These are phyloP conservation scores for Cyamopsis tetragonoloba DNA, from an alignment of 306 rosid species.

Conservation along the genomic window DNA sequence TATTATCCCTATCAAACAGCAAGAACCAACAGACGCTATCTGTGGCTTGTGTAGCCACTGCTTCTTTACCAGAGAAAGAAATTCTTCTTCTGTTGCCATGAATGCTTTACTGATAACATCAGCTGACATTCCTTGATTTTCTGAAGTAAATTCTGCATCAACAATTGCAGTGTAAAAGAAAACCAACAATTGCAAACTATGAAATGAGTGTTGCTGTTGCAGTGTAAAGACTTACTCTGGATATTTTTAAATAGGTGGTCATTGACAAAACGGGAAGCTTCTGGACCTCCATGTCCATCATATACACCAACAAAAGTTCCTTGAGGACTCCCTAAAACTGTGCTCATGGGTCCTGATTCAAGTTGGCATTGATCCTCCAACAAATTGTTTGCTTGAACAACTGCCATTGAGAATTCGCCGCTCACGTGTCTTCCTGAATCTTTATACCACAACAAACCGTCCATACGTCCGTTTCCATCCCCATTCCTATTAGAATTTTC, in stretches of 20 bases:
- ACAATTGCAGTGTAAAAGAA: slow-evolving; percentile 14
- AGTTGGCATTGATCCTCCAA: slow-evolving; percentile 95
- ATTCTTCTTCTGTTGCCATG: slow-evolving; percentile 85
- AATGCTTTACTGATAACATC: slow-evolving; percentile 81
- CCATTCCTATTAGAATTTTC: slow-evolving; percentile 54
- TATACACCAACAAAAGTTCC: slow-evolving; percentile 92
- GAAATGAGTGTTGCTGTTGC: not conserved
- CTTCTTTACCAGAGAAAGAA: slow-evolving; percentile 65
- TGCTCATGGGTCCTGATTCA: slow-evolving; percentile 83
- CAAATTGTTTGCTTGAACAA: slow-evolving; percentile 85
- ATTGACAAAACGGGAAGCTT: slow-evolving; percentile 71
- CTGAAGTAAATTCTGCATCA: slow-evolving; percentile 77
- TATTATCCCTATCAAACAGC: slow-evolving; percentile 80
- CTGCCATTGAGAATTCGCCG: slow-evolving; percentile 97
- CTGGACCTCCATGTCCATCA: slow-evolving; percentile 99
- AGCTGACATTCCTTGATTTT: slow-evolving; percentile 72
- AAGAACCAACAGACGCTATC: slow-evolving; percentile 93
- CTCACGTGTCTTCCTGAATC: slow-evolving; percentile 65
- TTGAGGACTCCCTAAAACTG: slow-evolving; percentile 42
- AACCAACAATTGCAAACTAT: not conserved
- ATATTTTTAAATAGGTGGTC: slow-evolving; percentile 61
- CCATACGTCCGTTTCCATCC: slow-evolving; percentile 57
- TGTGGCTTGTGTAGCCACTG: slow-evolving; percentile 75
- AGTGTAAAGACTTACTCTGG: slow-evolving; percentile 49
- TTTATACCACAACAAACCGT: slow-evolving; percentile 85